phyloP scores from a whole-genome alignment of 257 asterid genomes.

The Petunia axillaris region DNA sequence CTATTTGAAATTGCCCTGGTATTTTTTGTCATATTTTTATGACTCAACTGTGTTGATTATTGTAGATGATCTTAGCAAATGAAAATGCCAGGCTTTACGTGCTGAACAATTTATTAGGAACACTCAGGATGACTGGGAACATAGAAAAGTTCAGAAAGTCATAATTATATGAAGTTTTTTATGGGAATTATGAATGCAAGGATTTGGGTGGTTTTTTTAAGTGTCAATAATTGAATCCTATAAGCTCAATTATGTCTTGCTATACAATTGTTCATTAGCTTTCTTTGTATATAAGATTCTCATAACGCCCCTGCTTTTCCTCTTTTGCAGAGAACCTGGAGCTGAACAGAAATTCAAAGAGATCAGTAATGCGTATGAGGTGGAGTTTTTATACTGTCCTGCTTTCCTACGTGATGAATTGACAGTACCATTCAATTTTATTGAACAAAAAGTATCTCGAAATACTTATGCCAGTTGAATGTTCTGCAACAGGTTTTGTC shows the following conservation, averaged over 20 bases:
- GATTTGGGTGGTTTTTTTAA: too few relatives aligned
- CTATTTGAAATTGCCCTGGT: too few relatives aligned
- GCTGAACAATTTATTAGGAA: neutral
- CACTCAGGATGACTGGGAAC: neutral
- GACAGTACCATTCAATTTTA: neutral
- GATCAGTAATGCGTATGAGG: constrained; percentile 98
- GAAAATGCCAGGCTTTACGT: neutral
- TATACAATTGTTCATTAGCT: too few relatives aligned
- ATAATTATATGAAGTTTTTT: too few relatives aligned
- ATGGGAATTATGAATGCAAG: too few relatives aligned
- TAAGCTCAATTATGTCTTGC: too few relatives aligned
- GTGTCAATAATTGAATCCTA: too few relatives aligned
- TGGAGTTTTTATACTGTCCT: neutral
- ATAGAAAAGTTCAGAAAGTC: neutral
- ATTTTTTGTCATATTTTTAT: too few relatives aligned
- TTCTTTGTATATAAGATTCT: too few relatives aligned
- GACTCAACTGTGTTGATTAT: neutral
- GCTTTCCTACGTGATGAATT: neutral
- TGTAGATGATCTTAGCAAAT: neutral
- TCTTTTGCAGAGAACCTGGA: constrained; percentile 67
- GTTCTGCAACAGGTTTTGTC: constrained; percentile 67
- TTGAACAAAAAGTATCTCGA: neutral
- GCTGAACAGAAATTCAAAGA: constrained; percentile 97
- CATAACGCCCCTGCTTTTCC: neutral
- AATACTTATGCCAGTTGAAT: neutral